Base-by-base conservation (phyloP, 2,329 filamentous ascomycete species). In the Pseudohalonectria lignicola region DNA sequence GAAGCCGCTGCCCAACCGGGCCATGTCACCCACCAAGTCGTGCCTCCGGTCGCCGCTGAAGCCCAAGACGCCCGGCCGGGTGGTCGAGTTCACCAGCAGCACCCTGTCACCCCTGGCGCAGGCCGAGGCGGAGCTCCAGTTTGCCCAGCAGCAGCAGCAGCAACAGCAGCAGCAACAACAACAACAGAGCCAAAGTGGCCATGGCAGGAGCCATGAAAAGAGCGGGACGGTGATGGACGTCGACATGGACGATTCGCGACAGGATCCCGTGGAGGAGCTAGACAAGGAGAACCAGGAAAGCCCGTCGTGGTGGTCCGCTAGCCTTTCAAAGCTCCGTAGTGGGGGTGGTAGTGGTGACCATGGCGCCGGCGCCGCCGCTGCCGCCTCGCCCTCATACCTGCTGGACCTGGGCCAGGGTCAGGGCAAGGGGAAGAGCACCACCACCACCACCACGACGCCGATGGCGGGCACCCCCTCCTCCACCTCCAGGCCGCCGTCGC, bases 41-140 rank as follows among this genome's bases (percentile, higher is more conserved):
- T 71, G 64, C 45, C 54, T 78, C 18, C 66, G 74, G 15, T 74
- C 73, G 4, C 70, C 72, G 0, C 50, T 73, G 15, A 78, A 77
- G 47, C 66, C 69, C 4, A 73, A 66, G 43, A 76, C 70, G 2
- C 71, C 70, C 1, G 74, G 74, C 4, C 66, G 70, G 1, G 68
- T 76, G 1, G 74, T 78, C 12, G 71, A 74, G 41, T 77, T 76
- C 45, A 68, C 67, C 1, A 68, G 64, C 52, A 69, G 61, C 49
- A 64, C 65, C 1, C 52, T 68, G 6, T 68, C 66, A 4, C 66
- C 68, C 1, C 47, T 60, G 2, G 59, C 63, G 9, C 63, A 69
- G 43, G 60, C 58, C 3, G 51, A 59, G 46, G 45, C 43, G 4
- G 46, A 26, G 7, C 23, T 8, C 8, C 23, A 26, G 23, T 12